phyloP scores from a whole-genome alignment of 306 rosid species.

The Quercus aquifolioides region DNA sequence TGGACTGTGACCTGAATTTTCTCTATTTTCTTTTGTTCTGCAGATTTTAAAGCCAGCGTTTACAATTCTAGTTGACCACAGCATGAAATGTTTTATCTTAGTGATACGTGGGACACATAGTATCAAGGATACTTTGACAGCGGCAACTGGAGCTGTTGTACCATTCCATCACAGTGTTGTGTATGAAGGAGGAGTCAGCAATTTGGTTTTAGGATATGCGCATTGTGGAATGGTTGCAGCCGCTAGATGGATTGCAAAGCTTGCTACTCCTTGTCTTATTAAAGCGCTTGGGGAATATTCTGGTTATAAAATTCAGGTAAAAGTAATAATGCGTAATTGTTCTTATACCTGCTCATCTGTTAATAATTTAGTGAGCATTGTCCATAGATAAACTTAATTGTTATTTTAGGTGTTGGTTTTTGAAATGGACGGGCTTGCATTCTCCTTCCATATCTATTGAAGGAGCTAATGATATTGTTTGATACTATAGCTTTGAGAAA shows the following conservation, averaged over 20 bases:
- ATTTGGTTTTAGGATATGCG: slow-evolving; percentile 90
- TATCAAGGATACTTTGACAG: slow-evolving; percentile 91
- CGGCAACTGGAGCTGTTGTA: slow-evolving; percentile 88
- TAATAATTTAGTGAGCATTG: background rate
- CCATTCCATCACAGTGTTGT: slow-evolving; percentile 93
- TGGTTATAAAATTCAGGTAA: slow-evolving; percentile 71
- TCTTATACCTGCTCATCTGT: background rate
- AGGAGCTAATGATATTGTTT: background rate
- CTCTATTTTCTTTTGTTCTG: slow-evolving; percentile 21
- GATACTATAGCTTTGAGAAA: background rate
- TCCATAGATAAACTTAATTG: background rate
- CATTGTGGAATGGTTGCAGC: slow-evolving; percentile 99
- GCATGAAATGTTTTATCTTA: slow-evolving; percentile 54
- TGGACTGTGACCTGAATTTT: background rate
- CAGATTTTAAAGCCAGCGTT: slow-evolving; percentile 98
- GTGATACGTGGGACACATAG: slow-evolving; percentile 96
- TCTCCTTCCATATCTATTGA: background rate
- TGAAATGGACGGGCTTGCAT: background rate
- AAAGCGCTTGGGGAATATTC: slow-evolving; percentile 62
- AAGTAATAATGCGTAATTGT: background rate
- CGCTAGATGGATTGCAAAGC: slow-evolving; percentile 92
- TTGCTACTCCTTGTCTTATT: slow-evolving; percentile 75
- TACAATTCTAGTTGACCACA: slow-evolving; percentile 73
- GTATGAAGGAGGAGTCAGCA: slow-evolving; percentile 75
- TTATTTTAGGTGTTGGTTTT: background rate